Percentiles rank a stretch among this genome's conserved stretches.
Evolutionary conservation across 2,329 filamentous ascomycete species (phyloP).

Genomic region (Colletotrichum paranaense): DNA sequence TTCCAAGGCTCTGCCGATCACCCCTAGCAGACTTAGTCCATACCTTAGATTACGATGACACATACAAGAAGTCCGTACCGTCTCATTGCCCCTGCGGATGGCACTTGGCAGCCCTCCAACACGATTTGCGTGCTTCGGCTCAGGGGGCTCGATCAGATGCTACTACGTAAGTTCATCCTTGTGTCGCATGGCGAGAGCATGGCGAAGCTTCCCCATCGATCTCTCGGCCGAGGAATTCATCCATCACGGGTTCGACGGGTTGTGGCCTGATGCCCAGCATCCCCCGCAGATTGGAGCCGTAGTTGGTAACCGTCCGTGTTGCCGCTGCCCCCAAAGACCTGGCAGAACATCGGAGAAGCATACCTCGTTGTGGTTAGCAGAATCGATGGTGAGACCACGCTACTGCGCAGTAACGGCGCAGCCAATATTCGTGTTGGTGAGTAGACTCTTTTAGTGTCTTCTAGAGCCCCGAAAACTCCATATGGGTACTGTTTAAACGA

Average conservation of each 20-base stretch:
- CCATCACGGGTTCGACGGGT: neutral
- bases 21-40: neutral
- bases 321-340: neutral
- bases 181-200: neutral
- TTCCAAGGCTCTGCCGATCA: neutral
- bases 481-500: neutral
- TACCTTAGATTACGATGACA: neutral
- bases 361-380: constrained; percentile 13
- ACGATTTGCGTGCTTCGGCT: neutral
- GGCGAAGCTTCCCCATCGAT: neutral
- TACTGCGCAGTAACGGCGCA: constrained; percentile 3
- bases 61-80: neutral
- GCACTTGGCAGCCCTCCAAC: neutral
- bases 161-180: neutral
- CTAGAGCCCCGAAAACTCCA: neutral
- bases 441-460: neutral
- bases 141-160: neutral
- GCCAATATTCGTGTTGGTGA: neutral
- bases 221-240: neutral
- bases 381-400: constrained; percentile 16
- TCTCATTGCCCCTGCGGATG: neutral
- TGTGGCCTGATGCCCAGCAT: neutral
- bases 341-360: neutral
- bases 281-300: neutral
- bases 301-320: neutral